Evolutionary conservation across 495 filamentous ascomycete genomes (phyloP).

Genomic region (Penicillium canariense): DNA sequence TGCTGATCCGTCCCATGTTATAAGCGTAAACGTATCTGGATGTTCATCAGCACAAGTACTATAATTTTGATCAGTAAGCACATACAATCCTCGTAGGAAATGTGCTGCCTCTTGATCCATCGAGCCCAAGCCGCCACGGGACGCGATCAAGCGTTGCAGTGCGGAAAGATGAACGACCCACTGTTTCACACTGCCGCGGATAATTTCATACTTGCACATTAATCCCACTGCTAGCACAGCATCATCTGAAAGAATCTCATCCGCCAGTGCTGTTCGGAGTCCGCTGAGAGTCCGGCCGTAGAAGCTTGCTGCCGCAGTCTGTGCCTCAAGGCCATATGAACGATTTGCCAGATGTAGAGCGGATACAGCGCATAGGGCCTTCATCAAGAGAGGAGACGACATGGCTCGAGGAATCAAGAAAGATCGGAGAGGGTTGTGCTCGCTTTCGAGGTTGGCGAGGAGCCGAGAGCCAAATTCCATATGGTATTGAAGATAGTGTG

Average conservation of each 20-base stretch:
- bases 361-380: constrained; percentile 43
- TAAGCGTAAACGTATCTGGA: constrained; percentile 40
- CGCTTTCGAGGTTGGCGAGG: constrained; percentile 42
- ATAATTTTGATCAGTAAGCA: background rate
- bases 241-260: constrained; percentile 31
- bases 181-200: constrained; percentile 44
- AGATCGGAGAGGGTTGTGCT: constrained; percentile 42
- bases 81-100: constrained; percentile 44
- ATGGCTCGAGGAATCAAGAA: constrained; percentile 43
- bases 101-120: constrained; percentile 37
- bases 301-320: constrained; percentile 35
- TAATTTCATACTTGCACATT: constrained; percentile 45
- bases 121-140: constrained; percentile 35
- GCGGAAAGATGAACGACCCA: constrained; percentile 44
- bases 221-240: constrained; percentile 42
- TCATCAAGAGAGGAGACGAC: constrained; percentile 43
- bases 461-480: constrained; percentile 39
- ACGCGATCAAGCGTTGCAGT: constrained; percentile 38
- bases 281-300: constrained; percentile 40
- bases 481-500: constrained; percentile 47
- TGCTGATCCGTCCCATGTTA: constrained; percentile 41
- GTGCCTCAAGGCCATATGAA: constrained; percentile 25
- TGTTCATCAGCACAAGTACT: background rate
- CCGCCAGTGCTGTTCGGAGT: constrained; percentile 28
- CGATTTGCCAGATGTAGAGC: constrained; percentile 45